Base-by-base conservation (phyloP, 805 yeast genomes). In the Cyberlindnera maclurae region DNA sequence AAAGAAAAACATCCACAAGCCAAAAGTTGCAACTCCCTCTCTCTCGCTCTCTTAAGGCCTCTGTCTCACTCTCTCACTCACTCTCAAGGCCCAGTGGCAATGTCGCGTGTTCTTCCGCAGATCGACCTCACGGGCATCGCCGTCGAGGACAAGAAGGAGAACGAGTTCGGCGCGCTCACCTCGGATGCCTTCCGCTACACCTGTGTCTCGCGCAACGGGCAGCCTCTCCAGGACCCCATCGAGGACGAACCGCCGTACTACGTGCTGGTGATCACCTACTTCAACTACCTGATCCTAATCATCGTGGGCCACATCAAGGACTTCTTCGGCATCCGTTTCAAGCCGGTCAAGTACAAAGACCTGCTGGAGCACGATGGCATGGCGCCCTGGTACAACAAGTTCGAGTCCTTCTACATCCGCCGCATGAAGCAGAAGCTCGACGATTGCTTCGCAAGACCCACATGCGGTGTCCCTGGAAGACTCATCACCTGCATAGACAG, bases 391-490 rank as follows among this genome's bases (percentile, higher is more conserved):
- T 84, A 82, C 52, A 83, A 93, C 18, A 90, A 88, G 34, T 88
- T 90, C 58, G 99, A 93, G 62, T 78, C 85, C 46, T 94, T 93
- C 59, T 93, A 89, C 61, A 82, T 89, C 31, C 81, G 99, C 53
- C 79, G 97, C 54, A 73, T 93, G 70, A 89, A 93, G 60, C 75
- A 73, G 50, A 82, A 96, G 62, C 75, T 93, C 42, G 95, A 85
- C 58, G 97, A 90, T 63, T 87, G 96, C 62, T 93, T 93, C 60
- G 86, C 94, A 2, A 78, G 96, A 58, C 96, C 96, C 31, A 86
- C 94, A n/a, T 82, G 84, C 43, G 97, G 97, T 37, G 97, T 90
- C 15, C 97, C 99, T 1, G 99, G 99, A 20, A 77, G 99, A 59
- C 81, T 70, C 54, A 79, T 90, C 51, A 75, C 79, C 41, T 81